These are phyloP conservation scores for Phytopythium oedochilum DNA, from an alignment of 352 stramenopile genomes.

Conservation along the genomic window DNA sequence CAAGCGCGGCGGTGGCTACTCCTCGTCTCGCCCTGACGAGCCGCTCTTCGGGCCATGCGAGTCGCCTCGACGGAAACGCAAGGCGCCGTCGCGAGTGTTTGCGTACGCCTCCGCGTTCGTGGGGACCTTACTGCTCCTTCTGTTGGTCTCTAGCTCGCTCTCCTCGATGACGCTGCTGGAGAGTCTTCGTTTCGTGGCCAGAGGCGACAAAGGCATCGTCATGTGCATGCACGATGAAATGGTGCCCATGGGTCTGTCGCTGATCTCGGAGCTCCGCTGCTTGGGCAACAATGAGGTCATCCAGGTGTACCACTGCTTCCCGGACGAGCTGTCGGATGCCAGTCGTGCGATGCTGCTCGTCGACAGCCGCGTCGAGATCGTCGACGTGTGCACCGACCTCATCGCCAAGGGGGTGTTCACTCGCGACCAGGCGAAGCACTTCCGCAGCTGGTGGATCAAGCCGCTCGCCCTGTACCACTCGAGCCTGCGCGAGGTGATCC, in stretches of 20 bases:
- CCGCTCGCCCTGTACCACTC: conserved; percentile 39
- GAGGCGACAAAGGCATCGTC: conserved; percentile 16
- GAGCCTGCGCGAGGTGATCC: conserved; percentile 24
- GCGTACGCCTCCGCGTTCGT: neutral
- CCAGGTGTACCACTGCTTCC: conserved; percentile 22
- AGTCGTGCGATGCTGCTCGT: conserved; percentile 14
- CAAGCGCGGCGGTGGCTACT: neutral
- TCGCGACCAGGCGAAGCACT: conserved; percentile 6
- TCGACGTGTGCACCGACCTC: conserved; percentile 35
- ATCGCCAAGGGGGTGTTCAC: conserved; percentile 8
- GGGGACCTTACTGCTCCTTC: neutral
- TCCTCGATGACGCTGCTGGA: neutral
- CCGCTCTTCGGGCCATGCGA: neutral
- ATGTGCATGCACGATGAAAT: conserved; percentile 25
- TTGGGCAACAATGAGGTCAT: conserved; percentile 28
- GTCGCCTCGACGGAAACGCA: neutral
- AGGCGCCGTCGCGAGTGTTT: neutral
- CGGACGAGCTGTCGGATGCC: conserved; percentile 18
- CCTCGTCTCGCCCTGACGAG: neutral
- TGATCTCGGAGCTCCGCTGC: conserved; percentile 30
- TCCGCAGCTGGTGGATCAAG: conserved; percentile 40
- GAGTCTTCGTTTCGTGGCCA: no score
- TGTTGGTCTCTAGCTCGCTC: neutral
- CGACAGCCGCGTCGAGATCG: conserved; percentile 26
- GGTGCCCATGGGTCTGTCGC: conserved; percentile 31